These are phyloP conservation scores for Ophiostoma sp. DNA, from an alignment of 2,329 filamentous ascomycete species.

Conservation along the genomic window DNA sequence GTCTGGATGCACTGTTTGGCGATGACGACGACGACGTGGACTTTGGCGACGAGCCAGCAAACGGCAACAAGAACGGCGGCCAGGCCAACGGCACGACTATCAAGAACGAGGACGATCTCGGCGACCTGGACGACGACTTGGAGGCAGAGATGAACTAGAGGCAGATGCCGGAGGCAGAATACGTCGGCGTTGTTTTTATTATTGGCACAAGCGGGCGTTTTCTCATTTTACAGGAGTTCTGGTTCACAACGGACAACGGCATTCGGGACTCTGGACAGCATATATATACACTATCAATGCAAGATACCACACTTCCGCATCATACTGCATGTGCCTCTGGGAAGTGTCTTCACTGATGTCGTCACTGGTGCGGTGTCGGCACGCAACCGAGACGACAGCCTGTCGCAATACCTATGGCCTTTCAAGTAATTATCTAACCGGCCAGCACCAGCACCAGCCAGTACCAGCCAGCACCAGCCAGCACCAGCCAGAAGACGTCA, in stretches of 20 bases:
- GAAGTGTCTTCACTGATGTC: not conserved
- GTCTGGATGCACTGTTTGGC: conserved; percentile 21
- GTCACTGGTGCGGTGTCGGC: not conserved
- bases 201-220: not conserved
- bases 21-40: conserved; percentile 18
- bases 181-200: not conserved
- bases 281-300: not conserved
- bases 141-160: no score
- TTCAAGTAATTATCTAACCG: no score
- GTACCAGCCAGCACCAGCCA: no score
- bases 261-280: not conserved
- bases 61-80: not conserved
- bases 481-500: no score
- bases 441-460: no score
- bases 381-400: not conserved
- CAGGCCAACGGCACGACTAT: not conserved
- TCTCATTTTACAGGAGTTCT: not conserved
- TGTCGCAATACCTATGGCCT: not conserved
- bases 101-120: not conserved
- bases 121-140: not conserved
- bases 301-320: not conserved
- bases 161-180: no score
- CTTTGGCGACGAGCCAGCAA: not conserved
- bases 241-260: not conserved
- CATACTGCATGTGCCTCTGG: not conserved